Percentiles rank a stretch among this genome's conserved stretches.
These are phyloP conservation scores for Camelina laxa DNA, from an alignment of 345 rosid species.

Conservation along the genomic window DNA sequence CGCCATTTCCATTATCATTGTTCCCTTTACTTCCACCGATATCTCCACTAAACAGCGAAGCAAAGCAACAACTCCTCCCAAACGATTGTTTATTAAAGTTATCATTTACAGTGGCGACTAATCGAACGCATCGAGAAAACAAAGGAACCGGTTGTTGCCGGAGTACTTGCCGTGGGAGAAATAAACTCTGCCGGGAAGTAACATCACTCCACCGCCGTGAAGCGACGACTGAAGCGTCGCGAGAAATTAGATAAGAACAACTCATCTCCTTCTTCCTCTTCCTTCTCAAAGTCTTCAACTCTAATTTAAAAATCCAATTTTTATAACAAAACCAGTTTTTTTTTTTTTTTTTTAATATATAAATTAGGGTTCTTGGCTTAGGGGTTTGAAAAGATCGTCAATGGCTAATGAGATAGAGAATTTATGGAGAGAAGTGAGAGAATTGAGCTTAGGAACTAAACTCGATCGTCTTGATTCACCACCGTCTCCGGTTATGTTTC, in stretches of 20 bases:
- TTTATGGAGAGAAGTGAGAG: slow-evolving; percentile 78
- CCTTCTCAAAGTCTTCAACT: background rate
- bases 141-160: slow-evolving; percentile 20
- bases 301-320: slow-evolving; percentile 20
- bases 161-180: slow-evolving; percentile 32
- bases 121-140: slow-evolving; percentile 1
- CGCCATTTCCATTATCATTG: slow-evolving; percentile 29
- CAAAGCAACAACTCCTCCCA: slow-evolving; percentile 2
- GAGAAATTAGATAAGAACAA: slow-evolving; percentile 41
- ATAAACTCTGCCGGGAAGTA: slow-evolving; percentile 17
- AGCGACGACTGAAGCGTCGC: slow-evolving; percentile 26
- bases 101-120: slow-evolving; percentile 26
- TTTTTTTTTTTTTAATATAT: background rate
- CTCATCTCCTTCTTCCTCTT: slow-evolving; percentile 33
- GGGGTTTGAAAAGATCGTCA: slow-evolving; percentile 5
- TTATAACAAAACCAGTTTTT: background rate
- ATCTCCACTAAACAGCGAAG: slow-evolving; percentile 9
- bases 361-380: slow-evolving; percentile 39
- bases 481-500: slow-evolving; percentile 70
- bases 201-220: slow-evolving; percentile 26
- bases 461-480: slow-evolving; percentile 56
- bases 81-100: slow-evolving; percentile 16
- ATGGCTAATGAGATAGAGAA: slow-evolving; percentile 47
- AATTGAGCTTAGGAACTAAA: slow-evolving; percentile 46
- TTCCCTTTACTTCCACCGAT: slow-evolving; percentile 27